Conservation (phyloP, 768 basidiomycete genomes). For the Lyophyllum decastes region DNA sequence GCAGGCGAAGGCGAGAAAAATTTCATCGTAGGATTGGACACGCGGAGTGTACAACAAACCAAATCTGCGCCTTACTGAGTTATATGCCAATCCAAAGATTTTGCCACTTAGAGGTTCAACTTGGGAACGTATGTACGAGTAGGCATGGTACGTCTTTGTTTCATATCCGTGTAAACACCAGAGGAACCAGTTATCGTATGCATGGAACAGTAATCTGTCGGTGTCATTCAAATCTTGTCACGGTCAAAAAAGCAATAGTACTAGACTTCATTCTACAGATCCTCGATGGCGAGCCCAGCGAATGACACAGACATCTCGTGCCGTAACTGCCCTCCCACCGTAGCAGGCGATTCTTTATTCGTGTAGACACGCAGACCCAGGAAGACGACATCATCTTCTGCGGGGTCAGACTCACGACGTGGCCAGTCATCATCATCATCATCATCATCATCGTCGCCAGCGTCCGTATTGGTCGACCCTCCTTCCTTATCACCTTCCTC, state of each 20-base stretch:
- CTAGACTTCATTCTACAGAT: not conserved
- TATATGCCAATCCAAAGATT: no score
- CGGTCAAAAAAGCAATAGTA: not conserved
- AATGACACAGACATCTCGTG: conserved; percentile 19
- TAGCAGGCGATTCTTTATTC: conserved; percentile 27
- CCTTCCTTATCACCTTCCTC: not conserved
- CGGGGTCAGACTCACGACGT: not conserved
- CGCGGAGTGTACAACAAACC: not conserved
- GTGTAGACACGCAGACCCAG: conserved; percentile 42
- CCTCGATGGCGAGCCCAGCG: conserved; percentile 12
- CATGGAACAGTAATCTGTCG: no score
- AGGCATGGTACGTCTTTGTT: not conserved
- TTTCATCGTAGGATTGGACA: not conserved
- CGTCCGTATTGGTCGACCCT: not conserved
- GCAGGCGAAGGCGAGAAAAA: not conserved
- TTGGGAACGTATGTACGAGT: no score
- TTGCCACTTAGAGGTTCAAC: no score
- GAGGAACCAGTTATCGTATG: no score
- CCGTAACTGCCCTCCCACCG: conserved; percentile 34
- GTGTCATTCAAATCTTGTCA: no score
- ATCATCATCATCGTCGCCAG: not conserved
- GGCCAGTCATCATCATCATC: not conserved
- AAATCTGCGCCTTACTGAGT: not conserved
- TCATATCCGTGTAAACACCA: no score
- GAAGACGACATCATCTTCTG: conserved; percentile 24